phyloP scores from a whole-genome alignment of 1,284 basidiomycete species.

The Melampsora larici-populina region DNA sequence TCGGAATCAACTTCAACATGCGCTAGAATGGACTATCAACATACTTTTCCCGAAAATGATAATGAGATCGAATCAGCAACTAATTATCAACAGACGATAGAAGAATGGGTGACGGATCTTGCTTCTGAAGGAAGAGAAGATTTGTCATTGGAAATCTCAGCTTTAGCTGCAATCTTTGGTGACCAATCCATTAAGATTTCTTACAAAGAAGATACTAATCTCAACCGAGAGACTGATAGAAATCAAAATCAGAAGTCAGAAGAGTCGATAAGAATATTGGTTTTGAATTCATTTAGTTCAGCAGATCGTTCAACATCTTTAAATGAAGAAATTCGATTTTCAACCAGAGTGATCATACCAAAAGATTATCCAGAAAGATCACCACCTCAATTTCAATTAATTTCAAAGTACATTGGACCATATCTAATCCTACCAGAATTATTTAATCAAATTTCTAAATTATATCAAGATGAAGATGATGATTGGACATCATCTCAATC shows the following conservation, averaged over 20 bases:
- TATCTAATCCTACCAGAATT: conserved; percentile 68
- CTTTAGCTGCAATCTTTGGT: conserved; percentile 78
- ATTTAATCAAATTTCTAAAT: conserved; percentile 50
- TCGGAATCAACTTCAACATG: too few species aligned
- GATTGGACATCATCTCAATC: conserved; percentile 8
- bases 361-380: conserved; percentile 66
- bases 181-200: background rate
- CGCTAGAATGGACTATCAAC: too few species aligned
- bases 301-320: background rate
- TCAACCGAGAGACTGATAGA: background rate
- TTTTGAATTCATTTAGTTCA: background rate
- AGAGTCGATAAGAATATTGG: conserved; percentile 9
- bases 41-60: too few species aligned
- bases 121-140: background rate
- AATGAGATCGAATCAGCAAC: too few species aligned
- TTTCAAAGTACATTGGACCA: conserved; percentile 78
- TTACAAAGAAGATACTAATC: background rate
- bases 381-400: conserved; percentile 76
- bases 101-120: background rate
- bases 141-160: conserved; percentile 50
- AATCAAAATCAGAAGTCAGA: background rate
- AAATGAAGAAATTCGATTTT: conserved; percentile 5
- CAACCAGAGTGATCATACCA: conserved; percentile 69
- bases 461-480: conserved; percentile 21
- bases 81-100: background rate